Base-by-base conservation (phyloP, 768 basidiomycete species). In the Amyloporia xantha region DNA sequence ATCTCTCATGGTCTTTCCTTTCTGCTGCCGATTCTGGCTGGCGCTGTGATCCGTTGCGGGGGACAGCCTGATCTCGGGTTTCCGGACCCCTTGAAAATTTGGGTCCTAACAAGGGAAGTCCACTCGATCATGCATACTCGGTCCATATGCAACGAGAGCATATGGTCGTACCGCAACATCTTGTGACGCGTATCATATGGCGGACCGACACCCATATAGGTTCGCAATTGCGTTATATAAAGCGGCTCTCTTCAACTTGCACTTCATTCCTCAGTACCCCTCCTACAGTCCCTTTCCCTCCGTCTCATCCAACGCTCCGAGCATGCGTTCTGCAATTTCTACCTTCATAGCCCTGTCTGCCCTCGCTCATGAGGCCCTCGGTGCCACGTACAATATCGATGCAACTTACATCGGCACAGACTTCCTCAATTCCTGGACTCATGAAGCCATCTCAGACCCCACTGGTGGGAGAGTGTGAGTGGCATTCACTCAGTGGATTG, bases 381-480 rank as follows among this genome's bases (percentile, higher is more conserved):
- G 52, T 17, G 59, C 57, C 25, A 58, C 56, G 23, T 65, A 59
- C 44, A 20, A 28, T 17, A 33, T 59, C 27, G 49, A 54, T 44
- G 57, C 60, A 47, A 52, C 47, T 19, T 53, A 58, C 39, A 53
- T 59, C 30, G 63, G 63, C 30, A 12, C 50, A 25, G 54, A 48
- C 33, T 84, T 85, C 56, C 69, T 78, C 50, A 61, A 67, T 12
- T 62, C 68, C 9, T 85, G 84, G 56, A 54, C 59, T 1, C 73
- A 73, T 54, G 54, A 79, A 55, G 66, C 68, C 19, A 72, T 77
- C 35, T 11, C 75, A 1, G 84, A 85, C 55, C 84, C 83, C 3
- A 85, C 83, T 11, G 70, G 82, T 52, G 83, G 84, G 20, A 70
- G 82, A 44, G 84, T 86, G 83, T 84, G 62, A 59, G 79, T 39